Percentiles rank a stretch among this genome's conserved stretches.
These are phyloP conservation scores for Colletotrichum filicis DNA, from an alignment of 2,329 filamentous ascomycete species.

Conservation along the genomic window DNA sequence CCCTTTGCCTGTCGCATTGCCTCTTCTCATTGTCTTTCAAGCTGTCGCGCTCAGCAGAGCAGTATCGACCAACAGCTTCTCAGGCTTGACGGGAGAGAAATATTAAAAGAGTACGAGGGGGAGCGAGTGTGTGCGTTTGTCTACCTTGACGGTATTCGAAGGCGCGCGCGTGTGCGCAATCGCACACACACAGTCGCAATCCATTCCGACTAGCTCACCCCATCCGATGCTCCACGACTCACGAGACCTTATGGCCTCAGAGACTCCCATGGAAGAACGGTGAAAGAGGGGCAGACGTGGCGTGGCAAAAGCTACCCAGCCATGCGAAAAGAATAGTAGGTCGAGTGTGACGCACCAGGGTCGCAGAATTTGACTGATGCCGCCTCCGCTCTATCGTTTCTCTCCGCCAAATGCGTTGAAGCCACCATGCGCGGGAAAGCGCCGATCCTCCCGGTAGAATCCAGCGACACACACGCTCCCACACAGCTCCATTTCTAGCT, in stretches of 20 bases:
- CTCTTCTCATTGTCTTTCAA: constrained; percentile 12
- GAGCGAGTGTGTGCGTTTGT: not conserved
- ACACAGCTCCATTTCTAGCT: constrained; percentile 24
- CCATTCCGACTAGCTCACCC: not conserved
- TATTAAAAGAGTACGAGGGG: not conserved
- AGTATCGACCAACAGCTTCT: constrained; percentile 5
- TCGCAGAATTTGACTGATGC: constrained; percentile 34
- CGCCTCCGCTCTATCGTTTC: constrained; percentile 20
- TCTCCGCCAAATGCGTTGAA: constrained; percentile 29
- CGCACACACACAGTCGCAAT: not conserved
- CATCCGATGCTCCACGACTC: not conserved
- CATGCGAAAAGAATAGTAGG: constrained; percentile 23
- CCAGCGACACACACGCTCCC: constrained; percentile 23
- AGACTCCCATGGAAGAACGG: not conserved
- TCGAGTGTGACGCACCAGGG: constrained; percentile 34
- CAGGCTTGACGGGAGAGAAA: not conserved
- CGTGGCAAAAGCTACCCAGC: constrained; percentile 32
- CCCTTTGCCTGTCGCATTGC: constrained; percentile 29
- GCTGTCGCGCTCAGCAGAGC: constrained; percentile 1
- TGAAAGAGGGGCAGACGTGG: constrained; percentile 20
- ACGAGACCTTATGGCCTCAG: not conserved
- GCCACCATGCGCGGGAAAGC: constrained; percentile 25
- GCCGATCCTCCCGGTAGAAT: constrained; percentile 28
- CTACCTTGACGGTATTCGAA: not conserved
- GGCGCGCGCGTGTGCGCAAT: not conserved